A percentile compares a stretch with the other conserved stretches of the same genome.
These are phyloP conservation scores for Picea glauca DNA, from an alignment of 75 land plant genomes.

Conservation along the genomic window DNA sequence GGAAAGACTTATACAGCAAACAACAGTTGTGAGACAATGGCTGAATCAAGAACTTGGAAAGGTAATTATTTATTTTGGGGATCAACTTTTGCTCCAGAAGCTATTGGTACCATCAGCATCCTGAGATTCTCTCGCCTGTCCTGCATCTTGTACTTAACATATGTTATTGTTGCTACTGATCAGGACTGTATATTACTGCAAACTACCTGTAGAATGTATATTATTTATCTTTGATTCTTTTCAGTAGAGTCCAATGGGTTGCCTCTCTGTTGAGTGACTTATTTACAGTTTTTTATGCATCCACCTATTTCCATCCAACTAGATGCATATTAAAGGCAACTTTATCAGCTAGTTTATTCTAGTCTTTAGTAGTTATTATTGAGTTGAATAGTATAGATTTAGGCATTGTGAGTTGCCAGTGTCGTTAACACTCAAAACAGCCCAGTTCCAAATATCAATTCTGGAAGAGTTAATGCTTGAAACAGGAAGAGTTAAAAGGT, in stretches of 20 bases:
- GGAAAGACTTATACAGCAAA: slow-evolving; percentile 91
- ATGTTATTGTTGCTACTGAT: not conserved
- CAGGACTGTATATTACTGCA: not conserved
- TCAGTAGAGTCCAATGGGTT: not conserved
- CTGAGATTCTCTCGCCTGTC: not conserved
- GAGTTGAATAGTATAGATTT: too few relatives aligned
- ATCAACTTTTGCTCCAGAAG: not conserved
- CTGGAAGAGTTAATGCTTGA: too few relatives aligned
- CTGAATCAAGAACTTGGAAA: slow-evolving; percentile 78
- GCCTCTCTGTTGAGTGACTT: not conserved
- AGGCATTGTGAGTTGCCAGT: too few relatives aligned
- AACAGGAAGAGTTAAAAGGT: too few relatives aligned
- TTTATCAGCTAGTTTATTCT: not conserved
- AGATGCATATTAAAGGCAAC: too few relatives aligned
- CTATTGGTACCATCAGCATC: not conserved
- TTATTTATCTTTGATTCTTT: not conserved
- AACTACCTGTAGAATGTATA: not conserved
- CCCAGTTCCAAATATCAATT: too few relatives aligned
- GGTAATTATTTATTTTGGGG: not conserved
- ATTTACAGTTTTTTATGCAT: not conserved
- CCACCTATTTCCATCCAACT: not conserved
- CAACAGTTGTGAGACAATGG: slow-evolving; percentile 66
- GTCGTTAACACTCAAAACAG: not conserved
- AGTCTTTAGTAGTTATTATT: not conserved
- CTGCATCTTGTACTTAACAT: not conserved